Conservation (phyloP, 306 rosid genomes). For the Abrus pulchellus region DNA sequence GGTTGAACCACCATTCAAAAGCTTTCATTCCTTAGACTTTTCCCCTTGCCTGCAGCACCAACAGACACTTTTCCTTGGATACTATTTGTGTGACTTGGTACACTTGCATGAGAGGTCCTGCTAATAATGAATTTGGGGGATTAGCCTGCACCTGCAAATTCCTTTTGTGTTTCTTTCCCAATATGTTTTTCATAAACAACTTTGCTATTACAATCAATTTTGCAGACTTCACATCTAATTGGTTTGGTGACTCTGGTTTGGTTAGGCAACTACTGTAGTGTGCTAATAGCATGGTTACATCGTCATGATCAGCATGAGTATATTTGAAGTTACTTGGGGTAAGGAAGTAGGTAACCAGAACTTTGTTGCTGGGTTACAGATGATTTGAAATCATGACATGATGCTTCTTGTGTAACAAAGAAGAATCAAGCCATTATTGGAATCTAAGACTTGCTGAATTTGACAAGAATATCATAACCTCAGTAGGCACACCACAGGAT, state of each 20-base stretch:
- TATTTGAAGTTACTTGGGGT: too few species aligned
- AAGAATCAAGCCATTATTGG: too few species aligned
- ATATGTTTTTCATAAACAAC: conserved; percentile 58
- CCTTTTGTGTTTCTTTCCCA: conserved; percentile 61
- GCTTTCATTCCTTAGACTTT: conserved; percentile 59
- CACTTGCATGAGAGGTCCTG: conserved; percentile 40
- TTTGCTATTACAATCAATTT: conserved; percentile 56
- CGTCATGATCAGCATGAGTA: too few species aligned
- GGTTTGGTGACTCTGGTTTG: conserved; percentile 51
- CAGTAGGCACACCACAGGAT: too few species aligned
- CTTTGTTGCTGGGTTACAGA: too few species aligned
- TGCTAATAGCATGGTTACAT: too few species aligned
- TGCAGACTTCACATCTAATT: conserved; percentile 60
- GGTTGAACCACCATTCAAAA: conserved; percentile 48
- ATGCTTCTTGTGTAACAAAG: too few species aligned
- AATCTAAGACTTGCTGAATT: too few species aligned
- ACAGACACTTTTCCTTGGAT: conserved; percentile 43
- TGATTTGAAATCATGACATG: too few species aligned
- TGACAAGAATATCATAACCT: too few species aligned
- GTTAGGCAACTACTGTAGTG: conserved; percentile 32
- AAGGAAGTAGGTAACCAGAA: too few species aligned
- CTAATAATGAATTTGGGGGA: conserved; percentile 32
- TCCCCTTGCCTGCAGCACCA: conserved; percentile 48
- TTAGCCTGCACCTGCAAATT: conserved; percentile 53
- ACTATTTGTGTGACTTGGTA: conserved; percentile 40